Evolutionary conservation across 805 yeast genomes (phyloP).

Genomic region (Zygosaccharomyces kombuchaensis): DNA sequence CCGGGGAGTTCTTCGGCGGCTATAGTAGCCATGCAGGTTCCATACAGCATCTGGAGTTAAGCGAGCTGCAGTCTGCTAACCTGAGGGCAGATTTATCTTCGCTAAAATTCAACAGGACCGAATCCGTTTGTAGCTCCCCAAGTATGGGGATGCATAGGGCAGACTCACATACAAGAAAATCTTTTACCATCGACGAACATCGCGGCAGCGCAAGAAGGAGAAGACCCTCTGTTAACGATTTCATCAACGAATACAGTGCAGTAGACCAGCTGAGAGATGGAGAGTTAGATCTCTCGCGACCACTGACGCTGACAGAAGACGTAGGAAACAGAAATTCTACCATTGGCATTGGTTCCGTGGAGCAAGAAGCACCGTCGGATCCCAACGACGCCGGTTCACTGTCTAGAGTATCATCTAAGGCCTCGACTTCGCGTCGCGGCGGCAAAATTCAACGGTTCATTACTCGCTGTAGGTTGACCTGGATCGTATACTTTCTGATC

Average conservation of each 20-base stretch:
- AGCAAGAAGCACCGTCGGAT: not conserved
- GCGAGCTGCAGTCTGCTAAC: not conserved
- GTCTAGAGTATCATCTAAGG: not conserved
- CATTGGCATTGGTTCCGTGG: conserved; percentile 10
- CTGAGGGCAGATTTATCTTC: not conserved
- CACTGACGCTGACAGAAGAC: conserved; percentile 30
- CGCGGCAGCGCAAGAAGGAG: conserved; percentile 5
- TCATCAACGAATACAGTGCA: conserved; percentile 41
- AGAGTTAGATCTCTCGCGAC: conserved; percentile 31
- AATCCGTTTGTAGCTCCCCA: conserved; percentile 7
- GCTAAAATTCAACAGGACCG: conserved; percentile 1
- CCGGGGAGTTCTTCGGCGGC: not conserved
- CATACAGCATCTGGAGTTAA: not conserved
- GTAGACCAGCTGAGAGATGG: conserved; percentile 29
- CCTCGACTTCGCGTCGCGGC: not conserved
- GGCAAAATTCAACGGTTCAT: conserved; percentile 24
- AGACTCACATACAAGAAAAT: not conserved
- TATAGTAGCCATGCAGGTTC: not conserved
- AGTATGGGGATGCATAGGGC: not conserved
- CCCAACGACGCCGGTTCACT: not conserved
- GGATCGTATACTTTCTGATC: conserved; percentile 37
- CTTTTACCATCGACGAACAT: not conserved
- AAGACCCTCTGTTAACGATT: conserved; percentile 36
- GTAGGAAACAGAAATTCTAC: conserved; percentile 23
- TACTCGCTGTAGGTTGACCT: conserved; percentile 29